A percentile compares a stretch with the other conserved stretches of the same genome.
Conservation (phyloP, 345 rosid species). For the Heritiera littoralis region DNA sequence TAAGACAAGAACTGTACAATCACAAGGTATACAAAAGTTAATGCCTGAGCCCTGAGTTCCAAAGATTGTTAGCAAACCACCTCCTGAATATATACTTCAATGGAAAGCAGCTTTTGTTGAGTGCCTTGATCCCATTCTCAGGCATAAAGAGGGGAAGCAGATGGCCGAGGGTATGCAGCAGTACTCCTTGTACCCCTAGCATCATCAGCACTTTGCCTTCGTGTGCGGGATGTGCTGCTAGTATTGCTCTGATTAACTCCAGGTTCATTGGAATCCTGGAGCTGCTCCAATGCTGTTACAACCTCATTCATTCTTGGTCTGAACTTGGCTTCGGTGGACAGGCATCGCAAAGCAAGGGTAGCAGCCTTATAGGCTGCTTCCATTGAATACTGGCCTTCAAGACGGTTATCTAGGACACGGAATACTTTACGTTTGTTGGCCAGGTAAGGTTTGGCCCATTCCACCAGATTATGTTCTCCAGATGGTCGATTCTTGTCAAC, state of each 20-base stretch:
- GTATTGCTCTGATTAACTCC: slow-evolving; percentile 29
- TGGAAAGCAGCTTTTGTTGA: background rate
- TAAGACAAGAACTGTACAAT: slow-evolving; percentile 46
- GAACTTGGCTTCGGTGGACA: slow-evolving; percentile 61
- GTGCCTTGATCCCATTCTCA: slow-evolving; percentile 31
- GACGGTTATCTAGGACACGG: slow-evolving; percentile 70
- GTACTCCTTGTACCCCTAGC: slow-evolving; percentile 30
- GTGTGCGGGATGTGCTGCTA: slow-evolving; percentile 31
- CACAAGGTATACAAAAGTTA: background rate
- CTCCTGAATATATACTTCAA: background rate
- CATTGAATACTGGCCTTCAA: slow-evolving; percentile 74
- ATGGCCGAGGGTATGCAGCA: slow-evolving; percentile 70
- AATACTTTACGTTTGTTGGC: slow-evolving; percentile 76
- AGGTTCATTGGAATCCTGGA: slow-evolving; percentile 44
- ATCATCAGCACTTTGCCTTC: slow-evolving; percentile 72
- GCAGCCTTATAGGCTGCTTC: slow-evolving; percentile 68
- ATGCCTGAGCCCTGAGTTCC: slow-evolving; percentile 12
- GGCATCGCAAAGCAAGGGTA: slow-evolving; percentile 66
- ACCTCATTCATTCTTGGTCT: slow-evolving; percentile 86
- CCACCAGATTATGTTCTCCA: slow-evolving; percentile 88
- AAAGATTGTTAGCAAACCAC: background rate
- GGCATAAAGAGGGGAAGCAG: slow-evolving; percentile 63
- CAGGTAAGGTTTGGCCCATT: slow-evolving; percentile 90
- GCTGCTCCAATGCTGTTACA: slow-evolving; percentile 58
- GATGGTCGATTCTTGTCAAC: slow-evolving; percentile 86